Conservation (phyloP, 2,329 filamentous ascomycete genomes). For the Claviceps quebecensis region DNA sequence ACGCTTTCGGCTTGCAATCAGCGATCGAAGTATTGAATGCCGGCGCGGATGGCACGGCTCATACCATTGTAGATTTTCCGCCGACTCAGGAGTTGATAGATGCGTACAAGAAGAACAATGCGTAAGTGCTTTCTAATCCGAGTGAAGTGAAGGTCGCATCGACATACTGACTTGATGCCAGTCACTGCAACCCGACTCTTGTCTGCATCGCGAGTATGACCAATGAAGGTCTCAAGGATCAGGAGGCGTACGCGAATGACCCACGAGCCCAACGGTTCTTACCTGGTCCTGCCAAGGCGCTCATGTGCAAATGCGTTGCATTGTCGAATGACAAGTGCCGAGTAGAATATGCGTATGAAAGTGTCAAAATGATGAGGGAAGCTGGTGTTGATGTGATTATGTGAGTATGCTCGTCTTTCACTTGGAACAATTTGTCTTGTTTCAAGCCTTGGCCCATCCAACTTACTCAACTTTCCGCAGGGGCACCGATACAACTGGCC, state of each 20-base stretch:
- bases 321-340: constrained; percentile 2
- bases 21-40: constrained; percentile 15
- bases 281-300: constrained; percentile 3
- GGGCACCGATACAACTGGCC: constrained; percentile 8
- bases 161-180: background rate
- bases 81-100: constrained; percentile 12
- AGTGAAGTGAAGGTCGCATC: background rate
- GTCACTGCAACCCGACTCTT: constrained; percentile 13
- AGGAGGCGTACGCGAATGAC: constrained; percentile 10
- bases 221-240: constrained; percentile 10
- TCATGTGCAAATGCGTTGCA: constrained; percentile 6
- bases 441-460: background rate
- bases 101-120: constrained; percentile 11
- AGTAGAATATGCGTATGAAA: constrained; percentile 8
- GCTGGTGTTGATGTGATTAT: constrained; percentile 8
- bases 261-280: constrained; percentile 3
- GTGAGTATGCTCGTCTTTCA: constrained; percentile 1
- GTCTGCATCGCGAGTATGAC: constrained; percentile 12
- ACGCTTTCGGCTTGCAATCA: constrained; percentile 13
- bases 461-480: background rate
- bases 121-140: constrained; percentile 1
- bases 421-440: background rate
- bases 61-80: constrained; percentile 17
- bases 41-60: constrained; percentile 17
- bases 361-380: constrained; percentile 5